Evolutionary conservation across 75 land plant genomes (phyloP).

Genomic region (Ceratopteris richardii): DNA sequence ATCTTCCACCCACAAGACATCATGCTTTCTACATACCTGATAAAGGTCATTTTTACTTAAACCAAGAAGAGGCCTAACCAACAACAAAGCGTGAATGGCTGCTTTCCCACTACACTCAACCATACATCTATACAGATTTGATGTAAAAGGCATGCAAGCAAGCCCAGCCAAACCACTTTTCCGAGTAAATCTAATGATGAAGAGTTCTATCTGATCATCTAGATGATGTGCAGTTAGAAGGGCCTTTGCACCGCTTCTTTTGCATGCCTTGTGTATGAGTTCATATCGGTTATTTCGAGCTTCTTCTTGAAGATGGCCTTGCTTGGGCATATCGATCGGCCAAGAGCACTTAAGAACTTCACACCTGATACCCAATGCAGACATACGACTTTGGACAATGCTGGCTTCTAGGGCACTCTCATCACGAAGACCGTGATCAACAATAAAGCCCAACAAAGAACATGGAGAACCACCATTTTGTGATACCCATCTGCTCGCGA

Average conservation of each 20-base stretch:
- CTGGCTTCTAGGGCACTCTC: constrained; percentile 74
- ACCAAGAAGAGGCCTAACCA: constrained; percentile 70
- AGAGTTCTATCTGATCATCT: constrained; percentile 69
- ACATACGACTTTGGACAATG: constrained; percentile 44
- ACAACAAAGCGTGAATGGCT: constrained; percentile 27
- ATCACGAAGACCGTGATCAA: constrained; percentile 75
- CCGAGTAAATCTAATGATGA: constrained; percentile 70
- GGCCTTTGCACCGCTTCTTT: constrained; percentile 4
- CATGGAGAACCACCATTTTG: constrained; percentile 17
- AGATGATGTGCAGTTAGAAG: constrained; percentile 32
- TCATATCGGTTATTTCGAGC: constrained; percentile 29
- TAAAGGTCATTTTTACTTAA: constrained; percentile 78
- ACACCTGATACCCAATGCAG: constrained; percentile 34
- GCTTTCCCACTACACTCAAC: constrained; percentile 7
- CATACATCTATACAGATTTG: constrained; percentile 36
- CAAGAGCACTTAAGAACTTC: constrained; percentile 23
- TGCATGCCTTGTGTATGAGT: constrained; percentile 22
- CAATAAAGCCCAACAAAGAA: constrained; percentile 57
- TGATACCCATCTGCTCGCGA: constrained; percentile 56
- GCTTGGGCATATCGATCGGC: constrained; percentile 16
- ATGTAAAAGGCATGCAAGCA: constrained; percentile 85
- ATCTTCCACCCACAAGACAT: constrained; percentile 29
- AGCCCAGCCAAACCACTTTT: constrained; percentile 81
- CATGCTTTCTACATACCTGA: constrained; percentile 21
- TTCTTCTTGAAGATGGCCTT: constrained; percentile 34